Conservation (phyloP, 148 eudicot genomes). For the Rhododendron molle region DNA sequence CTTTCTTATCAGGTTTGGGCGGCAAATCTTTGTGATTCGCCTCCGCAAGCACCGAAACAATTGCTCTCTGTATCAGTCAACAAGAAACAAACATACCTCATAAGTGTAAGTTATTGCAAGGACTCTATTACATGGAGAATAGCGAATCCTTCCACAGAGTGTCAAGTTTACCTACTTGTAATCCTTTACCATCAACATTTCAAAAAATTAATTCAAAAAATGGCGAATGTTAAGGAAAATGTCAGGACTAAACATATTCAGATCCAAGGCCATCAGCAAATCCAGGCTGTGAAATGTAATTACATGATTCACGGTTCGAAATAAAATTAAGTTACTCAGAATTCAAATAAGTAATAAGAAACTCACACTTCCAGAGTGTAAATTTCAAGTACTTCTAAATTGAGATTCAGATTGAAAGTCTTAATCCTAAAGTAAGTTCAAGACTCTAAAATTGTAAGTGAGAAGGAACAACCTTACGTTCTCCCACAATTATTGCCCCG, state of each 20-base stretch:
- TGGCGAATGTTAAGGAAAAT: background rate
- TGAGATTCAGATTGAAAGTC: background rate
- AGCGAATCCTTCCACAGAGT: background rate
- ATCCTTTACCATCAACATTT: conserved; percentile 3
- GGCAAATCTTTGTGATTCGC: conserved; percentile 17
- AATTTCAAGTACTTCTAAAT: background rate
- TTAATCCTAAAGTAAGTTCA: background rate
- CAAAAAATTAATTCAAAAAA: background rate
- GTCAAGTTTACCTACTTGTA: background rate
- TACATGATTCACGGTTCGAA: background rate
- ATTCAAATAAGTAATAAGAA: background rate
- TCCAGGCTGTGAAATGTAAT: background rate
- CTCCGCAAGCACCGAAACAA: conserved; percentile 42
- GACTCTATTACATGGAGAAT: background rate
- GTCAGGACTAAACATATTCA: background rate
- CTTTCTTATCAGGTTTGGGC: conserved; percentile 34
- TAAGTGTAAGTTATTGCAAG: background rate
- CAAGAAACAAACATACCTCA: background rate
- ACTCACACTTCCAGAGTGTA: background rate
- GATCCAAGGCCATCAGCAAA: background rate
- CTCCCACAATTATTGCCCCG: background rate
- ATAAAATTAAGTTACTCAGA: background rate
- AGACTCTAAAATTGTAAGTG: background rate
- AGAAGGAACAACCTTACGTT: background rate
- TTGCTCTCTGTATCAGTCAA: conserved; percentile 46